Percentiles rank a stretch among this genome's conserved stretches.
Conservation (phyloP, 352 stramenopile species). For the Elongisporangium prolatum region DNA sequence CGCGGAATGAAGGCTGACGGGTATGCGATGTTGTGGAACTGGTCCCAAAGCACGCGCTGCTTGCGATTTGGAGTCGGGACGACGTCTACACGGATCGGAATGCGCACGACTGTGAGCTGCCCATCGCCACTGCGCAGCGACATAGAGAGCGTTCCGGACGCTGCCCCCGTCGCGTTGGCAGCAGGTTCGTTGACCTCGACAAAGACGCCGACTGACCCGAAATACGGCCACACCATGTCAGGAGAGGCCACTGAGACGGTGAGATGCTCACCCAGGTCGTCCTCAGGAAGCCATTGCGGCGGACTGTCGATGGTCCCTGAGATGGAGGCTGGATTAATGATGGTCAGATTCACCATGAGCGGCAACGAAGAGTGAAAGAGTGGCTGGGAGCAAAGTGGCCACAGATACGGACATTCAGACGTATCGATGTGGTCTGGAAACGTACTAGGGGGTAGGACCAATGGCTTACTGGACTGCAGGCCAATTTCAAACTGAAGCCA, state of each 20-base stretch:
- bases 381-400: constrained; percentile 77
- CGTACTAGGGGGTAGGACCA: constrained; percentile 24
- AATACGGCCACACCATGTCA: constrained; percentile 60
- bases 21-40: constrained; percentile 87
- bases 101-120: constrained; percentile 31
- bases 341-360: constrained; percentile 81
- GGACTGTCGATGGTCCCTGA: constrained; percentile 36
- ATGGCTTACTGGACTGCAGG: constrained; percentile 2
- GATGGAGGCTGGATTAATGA: constrained; percentile 61
- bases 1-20: constrained; percentile 75
- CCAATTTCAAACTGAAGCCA: constrained; percentile 27
- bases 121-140: constrained; percentile 33
- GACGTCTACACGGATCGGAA: constrained; percentile 43
- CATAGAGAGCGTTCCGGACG: constrained; percentile 31
- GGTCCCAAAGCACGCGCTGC: constrained; percentile 80
- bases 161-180: constrained; percentile 33
- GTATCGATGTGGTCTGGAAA: constrained; percentile 67
- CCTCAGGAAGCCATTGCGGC: constrained; percentile 42
- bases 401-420: constrained; percentile 84
- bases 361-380: constrained; percentile 70
- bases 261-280: constrained; percentile 42
- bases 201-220: constrained; percentile 66
- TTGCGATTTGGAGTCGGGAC: constrained; percentile 37
- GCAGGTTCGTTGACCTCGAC: constrained; percentile 50
- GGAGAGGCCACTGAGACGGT: constrained; percentile 40